Conservation (phyloP, 2,329 filamentous ascomycete species). For the Talaromyces marneffei region DNA sequence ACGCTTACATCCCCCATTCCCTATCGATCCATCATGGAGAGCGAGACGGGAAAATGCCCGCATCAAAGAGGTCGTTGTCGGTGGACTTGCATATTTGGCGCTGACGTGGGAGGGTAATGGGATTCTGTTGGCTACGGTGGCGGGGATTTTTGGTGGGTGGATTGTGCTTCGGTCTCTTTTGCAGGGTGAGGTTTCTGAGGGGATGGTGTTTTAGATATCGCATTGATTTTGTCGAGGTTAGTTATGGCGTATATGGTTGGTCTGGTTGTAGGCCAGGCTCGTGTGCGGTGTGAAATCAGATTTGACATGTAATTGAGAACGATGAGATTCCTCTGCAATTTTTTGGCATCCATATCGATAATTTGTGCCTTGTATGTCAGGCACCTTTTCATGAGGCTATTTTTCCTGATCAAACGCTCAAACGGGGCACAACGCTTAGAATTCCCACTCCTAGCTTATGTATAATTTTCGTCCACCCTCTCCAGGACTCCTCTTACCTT, state of each 20-base stretch:
- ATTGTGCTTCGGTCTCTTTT: constrained; percentile 33
- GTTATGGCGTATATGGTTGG: neutral
- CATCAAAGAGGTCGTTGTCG: constrained; percentile 55
- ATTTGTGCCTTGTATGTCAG: neutral
- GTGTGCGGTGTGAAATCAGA: neutral
- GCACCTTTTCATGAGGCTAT: neutral
- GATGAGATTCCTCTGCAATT: neutral
- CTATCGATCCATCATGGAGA: constrained; percentile 54
- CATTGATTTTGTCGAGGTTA: neutral
- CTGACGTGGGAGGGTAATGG: constrained; percentile 44
- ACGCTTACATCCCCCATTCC: constrained; percentile 49
- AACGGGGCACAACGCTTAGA: neutral
- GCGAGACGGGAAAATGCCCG: constrained; percentile 49
- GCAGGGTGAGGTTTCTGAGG: constrained; percentile 3
- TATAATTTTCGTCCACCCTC: neutral
- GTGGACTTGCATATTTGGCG: constrained; percentile 51
- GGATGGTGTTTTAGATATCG: neutral
- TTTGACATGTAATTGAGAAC: neutral
- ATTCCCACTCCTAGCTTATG: neutral
- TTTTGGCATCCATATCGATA: neutral
- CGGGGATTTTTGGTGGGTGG: constrained; percentile 39
- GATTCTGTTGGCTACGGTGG: constrained; percentile 33
- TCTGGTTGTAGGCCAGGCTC: neutral
- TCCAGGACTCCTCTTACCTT: neutral
- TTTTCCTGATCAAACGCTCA: neutral